Base-by-base conservation (phyloP, 176 grass and related monocot species). In the Triticum monococcum region DNA sequence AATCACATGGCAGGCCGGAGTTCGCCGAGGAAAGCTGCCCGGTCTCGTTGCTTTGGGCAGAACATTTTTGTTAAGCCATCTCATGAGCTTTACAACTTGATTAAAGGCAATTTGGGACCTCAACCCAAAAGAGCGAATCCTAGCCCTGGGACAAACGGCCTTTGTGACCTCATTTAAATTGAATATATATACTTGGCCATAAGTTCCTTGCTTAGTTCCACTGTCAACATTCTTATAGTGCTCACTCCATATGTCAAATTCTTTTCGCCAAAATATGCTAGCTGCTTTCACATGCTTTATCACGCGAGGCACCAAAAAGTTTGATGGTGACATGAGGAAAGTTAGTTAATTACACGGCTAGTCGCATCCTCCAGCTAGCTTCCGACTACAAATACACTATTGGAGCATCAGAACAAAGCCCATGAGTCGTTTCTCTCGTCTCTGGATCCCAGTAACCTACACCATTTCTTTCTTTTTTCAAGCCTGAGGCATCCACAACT, bases 201-300 rank as follows among this genome's bases (percentile, higher is more conserved):
- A 69, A 28, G 50, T 54, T 54, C 50, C 13, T 54, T 54, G 45
- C 82, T 60, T 54, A 54, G 16, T 85, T 48, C 45, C 45, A 48
- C 45, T 48, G 12, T 48, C 45, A 14, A 48, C 12, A 48, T 48
- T 48, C 45, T 48, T 48, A 14, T 48, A 48, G 45, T 48, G 45
- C 45, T 48, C 45, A 14, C 45, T 14, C 45, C 45, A 48, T 12
- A 48, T 48, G 45, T 48, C 12, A 1, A 54, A 54, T 33, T 64
- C 56, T 56, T 56, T 81, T 79, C 20, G 59, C 23, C 33, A 22
- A 78, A 0, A 46, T 46, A 46, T 18, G 45, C 4, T 18, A 18
- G 31, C 84, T 80, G 73, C 12, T 37, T 80, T 84, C 85, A 37
- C 14, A 38, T 31, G 66, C 75, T 91, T 91, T 40, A 18, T 18